These are phyloP conservation scores for Candida caryicola DNA, from an alignment of 805 yeast species.

Conservation along the genomic window DNA sequence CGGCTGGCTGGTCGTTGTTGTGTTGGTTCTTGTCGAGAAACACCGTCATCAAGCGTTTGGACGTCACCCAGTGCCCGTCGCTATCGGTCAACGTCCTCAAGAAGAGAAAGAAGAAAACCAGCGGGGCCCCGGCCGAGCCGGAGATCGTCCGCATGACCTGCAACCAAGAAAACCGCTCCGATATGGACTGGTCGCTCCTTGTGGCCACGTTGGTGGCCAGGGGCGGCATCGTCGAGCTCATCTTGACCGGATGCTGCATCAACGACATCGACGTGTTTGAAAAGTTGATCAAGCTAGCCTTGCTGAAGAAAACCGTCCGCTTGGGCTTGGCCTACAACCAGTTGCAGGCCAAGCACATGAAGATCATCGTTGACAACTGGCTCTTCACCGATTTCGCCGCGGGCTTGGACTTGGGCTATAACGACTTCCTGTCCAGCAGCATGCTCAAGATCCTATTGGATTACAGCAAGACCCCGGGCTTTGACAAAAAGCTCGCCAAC, in stretches of 20 bases:
- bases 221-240: slow-evolving; percentile 75
- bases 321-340: slow-evolving; percentile 79
- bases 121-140: slow-evolving; percentile 20
- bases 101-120: slow-evolving; percentile 25
- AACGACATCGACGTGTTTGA: slow-evolving; percentile 54
- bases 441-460: slow-evolving; percentile 39
- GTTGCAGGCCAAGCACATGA: slow-evolving; percentile 56
- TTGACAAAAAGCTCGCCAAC: slow-evolving; percentile 16
- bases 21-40: slow-evolving; percentile 74
- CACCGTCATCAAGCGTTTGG: slow-evolving; percentile 55
- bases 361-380: slow-evolving; percentile 56
- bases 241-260: slow-evolving; percentile 74
- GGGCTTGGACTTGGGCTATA: slow-evolving; percentile 84
- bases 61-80: slow-evolving; percentile 67
- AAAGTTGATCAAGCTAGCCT: slow-evolving; percentile 54
- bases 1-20: slow-evolving; percentile 72
- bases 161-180: slow-evolving; percentile 57
- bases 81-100: slow-evolving; percentile 44
- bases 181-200: slow-evolving; percentile 80
- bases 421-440: slow-evolving; percentile 51
- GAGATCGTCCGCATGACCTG: slow-evolving; percentile 42
- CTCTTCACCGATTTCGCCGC: slow-evolving; percentile 44
- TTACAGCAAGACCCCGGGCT: slow-evolving; percentile 18
- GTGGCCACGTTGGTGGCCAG: slow-evolving; percentile 65
- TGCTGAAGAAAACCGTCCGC: slow-evolving; percentile 51